Percentiles rank a stretch among this genome's conserved stretches.
These are phyloP conservation scores for Zelonia costaricensis DNA, from an alignment of 208 protist genomes.

Conservation along the genomic window DNA sequence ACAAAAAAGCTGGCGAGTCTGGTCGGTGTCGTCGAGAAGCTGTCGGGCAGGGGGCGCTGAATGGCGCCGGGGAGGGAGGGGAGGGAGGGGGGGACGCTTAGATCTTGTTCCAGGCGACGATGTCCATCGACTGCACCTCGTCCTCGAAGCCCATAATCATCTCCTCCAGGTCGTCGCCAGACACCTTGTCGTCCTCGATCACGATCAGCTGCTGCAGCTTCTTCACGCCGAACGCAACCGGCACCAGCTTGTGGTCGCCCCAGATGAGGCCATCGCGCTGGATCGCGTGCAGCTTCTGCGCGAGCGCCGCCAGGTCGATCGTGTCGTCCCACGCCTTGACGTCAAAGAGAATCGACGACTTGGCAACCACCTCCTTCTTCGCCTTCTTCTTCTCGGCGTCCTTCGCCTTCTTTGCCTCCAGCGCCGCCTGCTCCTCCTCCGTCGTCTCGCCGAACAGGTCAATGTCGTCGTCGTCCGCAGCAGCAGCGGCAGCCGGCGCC, in stretches of 20 bases:
- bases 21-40: too few species aligned
- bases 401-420: slow-evolving; percentile 88
- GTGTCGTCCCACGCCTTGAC: slow-evolving; percentile 95
- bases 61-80: neutral
- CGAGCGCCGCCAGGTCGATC: slow-evolving; percentile 87
- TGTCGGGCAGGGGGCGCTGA: too few species aligned
- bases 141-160: slow-evolving; percentile 93
- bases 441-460: slow-evolving; percentile 90
- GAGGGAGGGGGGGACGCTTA: slow-evolving; percentile 41
- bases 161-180: slow-evolving; percentile 93
- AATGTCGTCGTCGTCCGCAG: slow-evolving; percentile 84
- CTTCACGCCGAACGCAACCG: slow-evolving; percentile 95
- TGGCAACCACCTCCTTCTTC: slow-evolving; percentile 84
- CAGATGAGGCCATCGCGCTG: slow-evolving; percentile 91
- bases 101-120: slow-evolving; percentile 97
- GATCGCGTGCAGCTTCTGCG: slow-evolving; percentile 82
- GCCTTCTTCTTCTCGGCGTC: slow-evolving; percentile 82
- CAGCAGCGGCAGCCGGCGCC: slow-evolving; percentile 38
- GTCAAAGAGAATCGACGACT: slow-evolving; percentile 92
- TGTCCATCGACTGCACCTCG: slow-evolving; percentile 95
- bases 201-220: slow-evolving; percentile 95
- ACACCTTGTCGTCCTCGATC: slow-evolving; percentile 96
- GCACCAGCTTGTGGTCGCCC: slow-evolving; percentile 90
- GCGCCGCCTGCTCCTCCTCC: slow-evolving; percentile 84
- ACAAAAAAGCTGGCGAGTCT: too few species aligned